These are phyloP conservation scores for Scedosporium apiospermum DNA, from an alignment of 2,329 filamentous ascomycete genomes.

Conservation along the genomic window DNA sequence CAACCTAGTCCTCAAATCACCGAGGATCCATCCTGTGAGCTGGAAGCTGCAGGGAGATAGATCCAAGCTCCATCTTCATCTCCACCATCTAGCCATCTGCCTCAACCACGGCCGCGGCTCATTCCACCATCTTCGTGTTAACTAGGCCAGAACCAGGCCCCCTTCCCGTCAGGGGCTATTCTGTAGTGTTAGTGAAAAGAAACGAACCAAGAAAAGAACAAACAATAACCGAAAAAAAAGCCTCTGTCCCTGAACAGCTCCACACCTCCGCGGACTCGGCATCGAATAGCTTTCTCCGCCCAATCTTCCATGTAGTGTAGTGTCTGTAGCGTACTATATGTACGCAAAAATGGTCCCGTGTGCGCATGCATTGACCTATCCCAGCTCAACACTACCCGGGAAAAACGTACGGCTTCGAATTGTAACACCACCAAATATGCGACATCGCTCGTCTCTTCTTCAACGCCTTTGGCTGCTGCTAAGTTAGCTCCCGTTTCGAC, in stretches of 20 bases:
- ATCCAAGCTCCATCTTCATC: no score
- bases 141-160: no score
- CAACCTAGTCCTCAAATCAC: background rate
- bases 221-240: background rate
- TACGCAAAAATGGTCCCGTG: background rate
- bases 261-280: background rate
- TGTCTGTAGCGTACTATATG: background rate
- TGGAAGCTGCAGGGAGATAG: background rate
- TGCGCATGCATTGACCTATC: conserved; percentile 1
- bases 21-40: background rate
- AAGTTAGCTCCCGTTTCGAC: background rate
- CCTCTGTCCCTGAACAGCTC: background rate
- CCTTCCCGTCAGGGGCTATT: no score
- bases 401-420: background rate
- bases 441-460: background rate
- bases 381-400: background rate
- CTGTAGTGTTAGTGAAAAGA: no score
- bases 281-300: background rate
- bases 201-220: no score
- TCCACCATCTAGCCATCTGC: no score
- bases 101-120: no score
- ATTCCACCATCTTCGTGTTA: no score
- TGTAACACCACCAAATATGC: background rate
- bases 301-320: background rate
- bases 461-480: background rate